phyloP scores from a whole-genome alignment of 306 rosid genomes.

The Pterocarpus santalinus region DNA sequence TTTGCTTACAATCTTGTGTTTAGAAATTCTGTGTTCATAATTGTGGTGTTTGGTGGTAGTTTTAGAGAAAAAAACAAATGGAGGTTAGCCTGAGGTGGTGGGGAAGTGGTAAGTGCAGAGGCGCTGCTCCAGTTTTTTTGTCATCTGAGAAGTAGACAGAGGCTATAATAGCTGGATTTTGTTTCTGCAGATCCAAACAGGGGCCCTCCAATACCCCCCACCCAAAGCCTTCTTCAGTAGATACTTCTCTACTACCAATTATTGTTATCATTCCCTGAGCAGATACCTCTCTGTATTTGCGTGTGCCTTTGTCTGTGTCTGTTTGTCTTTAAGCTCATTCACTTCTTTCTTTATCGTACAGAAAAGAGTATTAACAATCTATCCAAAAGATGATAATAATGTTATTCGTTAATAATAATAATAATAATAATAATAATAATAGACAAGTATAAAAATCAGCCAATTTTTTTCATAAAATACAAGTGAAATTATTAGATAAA shows the following conservation, averaged over 20 bases:
- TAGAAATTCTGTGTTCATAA: background rate
- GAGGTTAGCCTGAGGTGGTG: background rate
- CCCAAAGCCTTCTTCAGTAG: constrained; percentile 39
- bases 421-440: too few relatives aligned
- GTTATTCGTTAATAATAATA: too few relatives aligned
- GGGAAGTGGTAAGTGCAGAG: constrained; percentile 52
- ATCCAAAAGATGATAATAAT: background rate
- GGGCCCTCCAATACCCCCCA: constrained; percentile 59
- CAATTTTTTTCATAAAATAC: too few relatives aligned
- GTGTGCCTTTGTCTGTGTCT: constrained; percentile 42
- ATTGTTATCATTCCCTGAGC: constrained; percentile 54
- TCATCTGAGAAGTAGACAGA: constrained; percentile 73
- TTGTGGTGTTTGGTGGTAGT: background rate
- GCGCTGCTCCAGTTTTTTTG: constrained; percentile 55
- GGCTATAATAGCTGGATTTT: constrained; percentile 74
- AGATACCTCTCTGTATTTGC: constrained; percentile 38
- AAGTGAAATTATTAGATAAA: too few relatives aligned
- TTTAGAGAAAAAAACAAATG: constrained; percentile 6
- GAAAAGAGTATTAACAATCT: constrained; percentile 20
- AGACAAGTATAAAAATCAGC: too few relatives aligned
- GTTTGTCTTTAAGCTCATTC: constrained; percentile 10
- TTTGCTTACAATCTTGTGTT: background rate
- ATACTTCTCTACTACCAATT: constrained; percentile 63
- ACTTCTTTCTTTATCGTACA: constrained; percentile 27
- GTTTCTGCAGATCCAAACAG: constrained; percentile 64